phyloP scores from a whole-genome alignment of 768 basidiomycete species.

The Lactarius tabidus region DNA sequence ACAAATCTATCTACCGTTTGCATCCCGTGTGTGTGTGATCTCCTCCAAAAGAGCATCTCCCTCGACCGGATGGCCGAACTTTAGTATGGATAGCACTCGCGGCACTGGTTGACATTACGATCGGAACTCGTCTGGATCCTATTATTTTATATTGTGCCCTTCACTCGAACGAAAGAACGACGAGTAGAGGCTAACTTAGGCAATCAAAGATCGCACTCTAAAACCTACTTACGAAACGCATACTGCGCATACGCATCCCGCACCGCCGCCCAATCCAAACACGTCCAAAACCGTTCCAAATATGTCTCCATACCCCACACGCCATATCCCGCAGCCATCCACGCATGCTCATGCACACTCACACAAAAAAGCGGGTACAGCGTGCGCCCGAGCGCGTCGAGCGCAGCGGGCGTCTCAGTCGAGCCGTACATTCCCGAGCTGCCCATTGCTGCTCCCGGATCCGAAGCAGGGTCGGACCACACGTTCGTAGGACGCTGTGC shows the following conservation, averaged over 20 bases:
- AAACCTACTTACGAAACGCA: neutral
- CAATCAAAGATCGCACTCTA: neutral
- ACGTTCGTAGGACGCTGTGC: neutral
- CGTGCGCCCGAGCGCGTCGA: constrained; percentile 42
- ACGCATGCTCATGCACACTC: constrained; percentile 80
- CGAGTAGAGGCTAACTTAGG: neutral
- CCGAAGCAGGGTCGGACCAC: neutral
- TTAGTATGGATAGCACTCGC: no score
- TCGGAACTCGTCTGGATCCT: no score
- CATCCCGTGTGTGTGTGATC: no score
- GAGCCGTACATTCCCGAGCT: neutral
- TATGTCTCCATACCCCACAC: constrained; percentile 91
- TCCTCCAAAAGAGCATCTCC: no score
- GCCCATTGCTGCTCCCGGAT: neutral
- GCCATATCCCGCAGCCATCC: constrained; percentile 80
- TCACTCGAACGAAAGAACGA: neutral
- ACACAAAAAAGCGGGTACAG: constrained; percentile 76
- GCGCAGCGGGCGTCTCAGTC: neutral
- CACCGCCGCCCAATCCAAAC: constrained; percentile 73
- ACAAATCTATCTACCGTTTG: no score
- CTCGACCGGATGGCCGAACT: no score
- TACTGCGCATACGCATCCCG: constrained; percentile 28
- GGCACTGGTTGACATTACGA: no score
- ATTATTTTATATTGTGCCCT: no score
- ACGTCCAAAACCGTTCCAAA: constrained; percentile 78